Percentiles rank a stretch among this genome's conserved stretches.
Conservation (phyloP, 2,329 filamentous ascomycete species). For the Nannizzia gypsea region DNA sequence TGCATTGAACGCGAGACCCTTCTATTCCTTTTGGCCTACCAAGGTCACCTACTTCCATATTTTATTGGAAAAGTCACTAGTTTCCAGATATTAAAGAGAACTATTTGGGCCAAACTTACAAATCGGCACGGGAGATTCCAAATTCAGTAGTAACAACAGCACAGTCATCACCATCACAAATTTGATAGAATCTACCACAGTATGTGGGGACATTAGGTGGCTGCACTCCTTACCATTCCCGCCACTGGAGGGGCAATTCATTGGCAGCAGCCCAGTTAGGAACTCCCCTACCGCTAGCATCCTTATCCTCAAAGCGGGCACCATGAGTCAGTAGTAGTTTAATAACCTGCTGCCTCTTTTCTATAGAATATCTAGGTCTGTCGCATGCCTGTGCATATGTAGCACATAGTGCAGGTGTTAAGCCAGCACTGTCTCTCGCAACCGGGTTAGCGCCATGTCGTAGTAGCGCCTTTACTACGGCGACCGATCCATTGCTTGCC, state of each 20-base stretch:
- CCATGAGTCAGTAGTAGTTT: not conserved
- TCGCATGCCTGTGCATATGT: not conserved
- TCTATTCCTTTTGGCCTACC: too few species aligned
- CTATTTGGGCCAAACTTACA: too few species aligned
- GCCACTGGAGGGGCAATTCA: not conserved
- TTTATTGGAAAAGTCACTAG: too few species aligned
- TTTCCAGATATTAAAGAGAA: too few species aligned
- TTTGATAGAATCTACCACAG: too few species aligned
- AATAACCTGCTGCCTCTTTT: not conserved
- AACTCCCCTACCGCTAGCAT: not conserved
- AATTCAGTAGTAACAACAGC: too few species aligned
- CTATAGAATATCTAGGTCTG: not conserved
- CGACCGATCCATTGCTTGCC: not conserved
- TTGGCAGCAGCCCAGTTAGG: not conserved
- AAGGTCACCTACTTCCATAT: too few species aligned
- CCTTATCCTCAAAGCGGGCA: not conserved
- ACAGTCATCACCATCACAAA: too few species aligned
- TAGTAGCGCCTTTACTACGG: not conserved
- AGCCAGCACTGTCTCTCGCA: not conserved
- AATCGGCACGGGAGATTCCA: too few species aligned
- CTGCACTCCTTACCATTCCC: not conserved
- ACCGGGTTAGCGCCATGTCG: not conserved
- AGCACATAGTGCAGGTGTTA: slow-evolving; percentile 5
- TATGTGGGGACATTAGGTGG: too few species aligned
- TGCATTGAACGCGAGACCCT: too few species aligned